Evolutionary conservation across 768 basidiomycete genomes (phyloP).

Genomic region (Clathrus columnatus): DNA sequence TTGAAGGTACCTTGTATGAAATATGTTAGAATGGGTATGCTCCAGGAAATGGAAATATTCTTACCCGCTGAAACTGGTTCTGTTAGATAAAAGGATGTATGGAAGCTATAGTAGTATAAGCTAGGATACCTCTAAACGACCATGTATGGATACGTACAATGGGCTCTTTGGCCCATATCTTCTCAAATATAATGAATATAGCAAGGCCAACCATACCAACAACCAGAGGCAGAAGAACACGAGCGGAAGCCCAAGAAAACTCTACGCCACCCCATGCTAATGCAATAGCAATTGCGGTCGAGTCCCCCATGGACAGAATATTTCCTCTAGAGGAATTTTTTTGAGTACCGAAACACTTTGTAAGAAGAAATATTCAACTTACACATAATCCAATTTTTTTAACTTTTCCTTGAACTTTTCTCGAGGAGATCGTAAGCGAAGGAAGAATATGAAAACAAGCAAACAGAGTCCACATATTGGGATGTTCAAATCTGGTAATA

Average conservation of each 20-base stretch:
- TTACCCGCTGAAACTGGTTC: slow-evolving; percentile 25
- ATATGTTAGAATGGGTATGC: background rate
- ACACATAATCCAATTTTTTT: slow-evolving; percentile 32
- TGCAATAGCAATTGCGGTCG: slow-evolving; percentile 22
- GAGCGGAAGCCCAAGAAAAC: slow-evolving; percentile 32
- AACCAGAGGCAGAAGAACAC: slow-evolving; percentile 34
- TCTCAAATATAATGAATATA: slow-evolving; percentile 31
- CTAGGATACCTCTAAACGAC: background rate
- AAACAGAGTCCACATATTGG: slow-evolving; percentile 25
- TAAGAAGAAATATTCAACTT: background rate
- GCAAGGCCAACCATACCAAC: slow-evolving; percentile 30
- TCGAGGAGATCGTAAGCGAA: slow-evolving; percentile 26
- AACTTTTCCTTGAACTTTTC: slow-evolving; percentile 27
- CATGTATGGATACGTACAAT: slow-evolving; percentile 20
- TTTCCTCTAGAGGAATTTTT: slow-evolving; percentile 25
- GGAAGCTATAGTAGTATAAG: slow-evolving; percentile 22
- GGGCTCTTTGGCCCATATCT: slow-evolving; percentile 23
- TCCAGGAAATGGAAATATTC: background rate
- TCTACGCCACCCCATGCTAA: slow-evolving; percentile 36
- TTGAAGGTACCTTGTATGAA: slow-evolving; percentile 22
- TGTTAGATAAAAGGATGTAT: slow-evolving; percentile 22
- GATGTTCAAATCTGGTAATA: slow-evolving; percentile 30
- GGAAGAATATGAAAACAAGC: slow-evolving; percentile 21
- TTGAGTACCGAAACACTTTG: background rate
- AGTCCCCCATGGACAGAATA: slow-evolving; percentile 23